Evolutionary conservation across 805 yeast species (phyloP).

Genomic region (Monosporozyma servazzii): DNA sequence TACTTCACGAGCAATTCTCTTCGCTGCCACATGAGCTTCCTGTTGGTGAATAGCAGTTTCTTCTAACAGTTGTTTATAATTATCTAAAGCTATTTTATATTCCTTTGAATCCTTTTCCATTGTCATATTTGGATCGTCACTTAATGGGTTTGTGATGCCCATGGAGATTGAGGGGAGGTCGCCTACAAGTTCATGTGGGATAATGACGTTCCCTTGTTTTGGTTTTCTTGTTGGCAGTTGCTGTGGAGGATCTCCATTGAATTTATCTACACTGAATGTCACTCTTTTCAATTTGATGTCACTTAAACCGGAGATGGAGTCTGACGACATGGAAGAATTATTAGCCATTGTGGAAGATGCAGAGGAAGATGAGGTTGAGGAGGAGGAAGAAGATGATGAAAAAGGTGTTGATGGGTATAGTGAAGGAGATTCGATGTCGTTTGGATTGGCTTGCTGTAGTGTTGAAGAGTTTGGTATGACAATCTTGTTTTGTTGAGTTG

Average conservation of each 20-base stretch:
- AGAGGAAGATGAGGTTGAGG: constrained; percentile 1
- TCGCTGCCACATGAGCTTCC: constrained; percentile 67
- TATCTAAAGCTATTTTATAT: constrained; percentile 45
- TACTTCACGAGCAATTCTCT: constrained; percentile 60
- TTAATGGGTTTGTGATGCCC: constrained; percentile 47
- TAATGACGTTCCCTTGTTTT: constrained; percentile 62
- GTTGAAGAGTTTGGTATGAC: not conserved
- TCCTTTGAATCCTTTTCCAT: constrained; percentile 30
- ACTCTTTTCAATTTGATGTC: constrained; percentile 48
- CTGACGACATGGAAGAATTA: not conserved
- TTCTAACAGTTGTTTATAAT: constrained; percentile 43
- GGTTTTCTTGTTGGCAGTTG: constrained; percentile 86
- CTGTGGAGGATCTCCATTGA: constrained; percentile 79
- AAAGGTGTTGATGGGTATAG: not conserved
- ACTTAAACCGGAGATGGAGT: constrained; percentile 2
- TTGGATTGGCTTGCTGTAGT: not conserved
- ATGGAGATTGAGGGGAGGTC: constrained; percentile 57
- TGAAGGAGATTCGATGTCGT: not conserved
- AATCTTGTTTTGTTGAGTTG: not conserved
- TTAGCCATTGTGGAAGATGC: not conserved
- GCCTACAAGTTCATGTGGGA: constrained; percentile 53
- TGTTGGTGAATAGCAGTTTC: constrained; percentile 66
- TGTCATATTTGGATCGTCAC: not conserved
- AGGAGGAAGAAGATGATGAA: constrained; percentile 4
- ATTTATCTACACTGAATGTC: constrained; percentile 64